Evolutionary conservation across 768 basidiomycete genomes (phyloP).

Genomic region (Strobilomyces dryophilus): DNA sequence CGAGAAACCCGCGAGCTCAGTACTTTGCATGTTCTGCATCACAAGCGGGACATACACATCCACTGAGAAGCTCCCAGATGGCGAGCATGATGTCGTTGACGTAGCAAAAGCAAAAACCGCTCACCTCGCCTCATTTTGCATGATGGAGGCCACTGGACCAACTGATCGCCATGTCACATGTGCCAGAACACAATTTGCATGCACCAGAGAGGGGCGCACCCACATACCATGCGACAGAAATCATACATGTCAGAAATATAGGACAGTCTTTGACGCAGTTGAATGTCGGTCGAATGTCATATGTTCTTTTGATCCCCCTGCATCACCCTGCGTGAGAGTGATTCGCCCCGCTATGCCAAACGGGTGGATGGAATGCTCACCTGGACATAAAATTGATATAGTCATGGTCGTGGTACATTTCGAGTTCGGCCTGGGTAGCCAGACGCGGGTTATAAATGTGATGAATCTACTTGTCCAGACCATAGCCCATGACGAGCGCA

Average conservation of each 20-base stretch:
- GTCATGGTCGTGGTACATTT: conserved; percentile 89
- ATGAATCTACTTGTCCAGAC: conserved; percentile 92
- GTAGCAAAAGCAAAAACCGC: conserved; percentile 98
- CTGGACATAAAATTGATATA: conserved; percentile 94
- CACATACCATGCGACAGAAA: conserved; percentile 90
- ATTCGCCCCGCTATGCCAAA: neutral
- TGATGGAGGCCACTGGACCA: conserved; percentile 99
- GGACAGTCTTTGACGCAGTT: conserved; percentile 98
- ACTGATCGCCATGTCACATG: conserved; percentile 96
- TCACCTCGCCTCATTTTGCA: conserved; percentile 96
- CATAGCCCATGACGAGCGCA: conserved; percentile 92
- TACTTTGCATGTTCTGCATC: conserved; percentile 81
- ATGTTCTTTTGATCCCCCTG: conserved; percentile 68
- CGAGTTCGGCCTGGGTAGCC: conserved; percentile 87
- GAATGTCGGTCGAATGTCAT: conserved; percentile 79
- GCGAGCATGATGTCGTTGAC: conserved; percentile 95
- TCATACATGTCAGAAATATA: conserved; percentile 93
- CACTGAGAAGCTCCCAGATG: conserved; percentile 86
- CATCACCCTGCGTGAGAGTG: conserved; percentile 61
- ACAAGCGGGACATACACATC: conserved; percentile 73
- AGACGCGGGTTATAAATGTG: conserved; percentile 84
- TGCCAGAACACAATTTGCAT: conserved; percentile 75
- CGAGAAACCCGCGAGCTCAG: conserved; percentile 51
- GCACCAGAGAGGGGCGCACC: conserved; percentile 91
- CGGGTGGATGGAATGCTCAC: conserved; percentile 38